Evolutionary conservation across 2,329 filamentous ascomycete genomes (phyloP).

Genomic region (Pseudogymnoascus verrucosus): DNA sequence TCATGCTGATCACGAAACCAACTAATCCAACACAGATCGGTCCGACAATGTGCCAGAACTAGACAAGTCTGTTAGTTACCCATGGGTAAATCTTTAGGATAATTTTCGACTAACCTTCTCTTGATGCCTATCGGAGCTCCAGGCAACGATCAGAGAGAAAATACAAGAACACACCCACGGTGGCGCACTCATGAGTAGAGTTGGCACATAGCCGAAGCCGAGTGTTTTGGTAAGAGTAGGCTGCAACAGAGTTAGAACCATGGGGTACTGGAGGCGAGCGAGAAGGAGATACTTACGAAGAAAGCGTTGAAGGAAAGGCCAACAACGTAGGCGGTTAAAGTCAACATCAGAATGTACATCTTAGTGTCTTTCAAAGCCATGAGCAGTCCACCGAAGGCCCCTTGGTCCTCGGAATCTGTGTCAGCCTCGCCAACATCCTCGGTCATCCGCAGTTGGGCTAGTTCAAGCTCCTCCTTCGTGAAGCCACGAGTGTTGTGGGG

Average conservation of each 20-base stretch:
- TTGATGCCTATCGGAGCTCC: constrained; percentile 43
- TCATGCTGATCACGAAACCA: constrained; percentile 25
- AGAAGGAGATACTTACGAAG: constrained; percentile 34
- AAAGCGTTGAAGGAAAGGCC: constrained; percentile 52
- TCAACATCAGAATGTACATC: constrained; percentile 57
- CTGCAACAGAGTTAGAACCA: not conserved
- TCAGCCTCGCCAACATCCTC: constrained; percentile 52
- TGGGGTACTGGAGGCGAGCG: not conserved
- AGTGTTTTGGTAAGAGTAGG: constrained; percentile 37
- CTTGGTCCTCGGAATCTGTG: constrained; percentile 41
- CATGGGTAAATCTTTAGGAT: constrained; percentile 48
- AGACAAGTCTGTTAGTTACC: constrained; percentile 52
- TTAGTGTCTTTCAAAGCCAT: constrained; percentile 54
- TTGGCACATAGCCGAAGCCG: constrained; percentile 44
- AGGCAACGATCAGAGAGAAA: constrained; percentile 46
- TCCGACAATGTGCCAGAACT: constrained; percentile 36
- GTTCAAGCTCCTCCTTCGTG: constrained; percentile 46
- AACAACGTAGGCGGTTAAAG: constrained; percentile 52
- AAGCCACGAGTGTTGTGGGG: constrained; percentile 51
- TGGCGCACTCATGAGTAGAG: constrained; percentile 47
- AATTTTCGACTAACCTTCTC: constrained; percentile 35
- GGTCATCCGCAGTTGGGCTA: constrained; percentile 47
- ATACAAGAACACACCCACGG: constrained; percentile 53
- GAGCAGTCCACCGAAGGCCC: constrained; percentile 43
- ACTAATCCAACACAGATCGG: constrained; percentile 24